Base-by-base conservation (phyloP, 2,329 filamentous ascomycete genomes). In the Calonectria honghensis region DNA sequence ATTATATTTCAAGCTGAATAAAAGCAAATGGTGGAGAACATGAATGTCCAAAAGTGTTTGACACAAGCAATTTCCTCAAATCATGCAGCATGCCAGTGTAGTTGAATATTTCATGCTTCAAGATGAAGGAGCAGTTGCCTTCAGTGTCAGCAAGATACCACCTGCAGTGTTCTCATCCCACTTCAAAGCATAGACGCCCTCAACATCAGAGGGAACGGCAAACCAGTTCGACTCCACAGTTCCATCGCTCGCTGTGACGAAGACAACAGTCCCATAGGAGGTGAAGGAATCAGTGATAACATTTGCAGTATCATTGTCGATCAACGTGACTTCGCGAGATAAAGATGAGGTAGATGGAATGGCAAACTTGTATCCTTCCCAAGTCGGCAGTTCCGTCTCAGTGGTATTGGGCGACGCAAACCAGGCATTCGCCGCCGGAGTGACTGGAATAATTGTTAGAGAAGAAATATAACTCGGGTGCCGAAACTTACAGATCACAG, bases 71-170 rank as follows among this genome's bases (percentile, higher is more conserved):
- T 35, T 11, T 35, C 32, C 32, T 20, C 6, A 10, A 20, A 9
- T 6, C 18, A 45, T 18, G 16, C 39, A 18, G 6, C 6, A 45
- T 45, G 18, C 18, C 18, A n/a, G 6, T 20, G 7, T 10, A n/a
- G 3, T n/a, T n/a, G 7, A 10, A 10, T 45, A 7, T 9, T 18
- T 10, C 11, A 27, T 24, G 20, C 27, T 27, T 59, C 37, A 59
- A 11, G 32, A 37, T 6, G 54, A 59, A 59, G 54, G 54, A 24
- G 54, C 32, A 9, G 54, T 59, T 7, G 54, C 54, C 32, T 59
- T 59, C 20, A 59, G 7, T 16, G 54, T 59, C n/a, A 59, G 32
- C 32, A 59, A 37, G 54, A 59, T 10, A n/a, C 54, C 54, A 16
- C n/a, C 54, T 4, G 32, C n/a, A 27, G 32, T 29, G n/a, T 37